Evolutionary conservation across 352 stramenopile genomes (phyloP).

Genomic region (Plasmopara muralis): DNA sequence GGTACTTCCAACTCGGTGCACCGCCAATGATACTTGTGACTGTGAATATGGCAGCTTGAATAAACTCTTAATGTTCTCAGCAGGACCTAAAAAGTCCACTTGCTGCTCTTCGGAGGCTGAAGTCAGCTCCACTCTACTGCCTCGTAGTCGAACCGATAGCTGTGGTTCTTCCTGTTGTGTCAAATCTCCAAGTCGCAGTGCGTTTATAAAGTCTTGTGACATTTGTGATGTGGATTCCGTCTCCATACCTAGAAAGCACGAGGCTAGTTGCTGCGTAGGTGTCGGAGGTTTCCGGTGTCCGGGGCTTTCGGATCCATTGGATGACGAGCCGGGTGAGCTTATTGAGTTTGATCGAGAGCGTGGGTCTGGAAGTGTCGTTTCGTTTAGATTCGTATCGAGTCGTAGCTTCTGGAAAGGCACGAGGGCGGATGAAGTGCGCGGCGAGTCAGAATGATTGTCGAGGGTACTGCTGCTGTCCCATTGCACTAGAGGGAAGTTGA

Average conservation of each 20-base stretch:
- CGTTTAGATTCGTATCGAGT: conserved; percentile 71
- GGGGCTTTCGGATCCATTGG: conserved; percentile 17
- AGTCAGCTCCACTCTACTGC: conserved; percentile 59
- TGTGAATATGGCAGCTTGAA: conserved; percentile 85
- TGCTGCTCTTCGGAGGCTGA: conserved; percentile 58
- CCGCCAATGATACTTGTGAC: conserved; percentile 65
- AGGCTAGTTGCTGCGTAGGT: conserved; percentile 31
- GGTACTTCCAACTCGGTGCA: conserved; percentile 73
- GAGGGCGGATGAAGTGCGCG: conserved; percentile 39
- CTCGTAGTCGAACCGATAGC: conserved; percentile 61
- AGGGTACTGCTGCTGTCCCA: conserved; percentile 22
- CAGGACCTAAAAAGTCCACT: conserved; percentile 73
- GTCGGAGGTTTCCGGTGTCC: conserved; percentile 9
- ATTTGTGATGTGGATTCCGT: conserved; percentile 27
- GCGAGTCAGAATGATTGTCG: conserved; percentile 7
- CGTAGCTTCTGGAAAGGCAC: conserved; percentile 80
- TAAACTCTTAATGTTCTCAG: conserved; percentile 82
- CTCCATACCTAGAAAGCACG: conserved; percentile 26
- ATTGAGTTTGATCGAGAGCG: conserved; percentile 14
- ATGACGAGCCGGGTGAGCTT: conserved; percentile 9
- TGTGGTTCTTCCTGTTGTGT: conserved; percentile 53
- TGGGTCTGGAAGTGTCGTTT: conserved; percentile 50
- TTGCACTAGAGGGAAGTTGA: conserved; percentile 58
- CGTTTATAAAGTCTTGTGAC: conserved; percentile 66
- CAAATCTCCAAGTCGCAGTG: conserved; percentile 46